Evolutionary conservation across 1,284 basidiomycete species (phyloP).

Genomic region (Cystobasidium pallidum): DNA sequence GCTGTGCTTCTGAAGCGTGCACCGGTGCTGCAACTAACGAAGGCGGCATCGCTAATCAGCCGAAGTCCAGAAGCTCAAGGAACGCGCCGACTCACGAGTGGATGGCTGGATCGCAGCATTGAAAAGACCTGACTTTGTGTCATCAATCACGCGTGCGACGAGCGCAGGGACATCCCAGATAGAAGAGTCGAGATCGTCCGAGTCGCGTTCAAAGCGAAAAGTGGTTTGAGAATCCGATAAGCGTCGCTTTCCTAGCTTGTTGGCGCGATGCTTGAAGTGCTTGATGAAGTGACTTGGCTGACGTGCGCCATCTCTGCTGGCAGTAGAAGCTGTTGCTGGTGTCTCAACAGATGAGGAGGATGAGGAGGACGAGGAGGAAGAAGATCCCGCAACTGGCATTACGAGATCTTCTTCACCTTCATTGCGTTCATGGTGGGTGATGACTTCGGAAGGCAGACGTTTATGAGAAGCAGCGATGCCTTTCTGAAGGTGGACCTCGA

Average conservation of each 20-base stretch:
- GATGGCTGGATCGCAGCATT: neutral
- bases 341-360: neutral
- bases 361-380: neutral
- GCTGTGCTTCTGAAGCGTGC: neutral
- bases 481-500: constrained; percentile 38
- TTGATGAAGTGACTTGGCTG: constrained; percentile 44
- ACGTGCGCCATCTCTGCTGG: constrained; percentile 13
- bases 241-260: constrained; percentile 32
- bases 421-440: constrained; percentile 40
- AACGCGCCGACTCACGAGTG: neutral
- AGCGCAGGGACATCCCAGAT: constrained; percentile 15
- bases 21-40: neutral
- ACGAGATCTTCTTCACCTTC: constrained; percentile 16
- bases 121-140: neutral
- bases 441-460: constrained; percentile 39
- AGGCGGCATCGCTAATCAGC: neutral
- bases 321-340: constrained; percentile 19
- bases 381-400: constrained; percentile 10
- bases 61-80: neutral
- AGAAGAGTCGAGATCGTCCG: constrained; percentile 21
- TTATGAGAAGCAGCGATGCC: constrained; percentile 34
- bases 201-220: constrained; percentile 23
- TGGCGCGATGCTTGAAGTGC: constrained; percentile 36
- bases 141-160: constrained; percentile 23
- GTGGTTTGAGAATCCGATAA: constrained; percentile 12